These are phyloP conservation scores for Phytophthora fragariae DNA, from an alignment of 352 stramenopile species.

Conservation along the genomic window DNA sequence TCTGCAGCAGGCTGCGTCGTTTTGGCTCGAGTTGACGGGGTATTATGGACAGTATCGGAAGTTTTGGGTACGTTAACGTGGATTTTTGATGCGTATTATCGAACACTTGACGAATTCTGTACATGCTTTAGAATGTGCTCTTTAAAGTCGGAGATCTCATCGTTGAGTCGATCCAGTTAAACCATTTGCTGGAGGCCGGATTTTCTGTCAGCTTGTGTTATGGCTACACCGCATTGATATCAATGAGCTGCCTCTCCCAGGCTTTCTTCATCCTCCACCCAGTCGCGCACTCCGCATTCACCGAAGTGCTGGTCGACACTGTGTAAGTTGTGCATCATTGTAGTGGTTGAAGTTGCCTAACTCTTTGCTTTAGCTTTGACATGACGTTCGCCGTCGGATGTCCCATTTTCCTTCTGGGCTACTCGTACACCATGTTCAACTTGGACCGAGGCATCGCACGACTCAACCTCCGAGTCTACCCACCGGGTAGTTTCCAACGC, in stretches of 20 bases:
- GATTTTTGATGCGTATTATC: neutral
- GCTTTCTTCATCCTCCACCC: constrained; percentile 23
- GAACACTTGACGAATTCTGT: neutral
- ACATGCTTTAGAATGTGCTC: constrained; percentile 16
- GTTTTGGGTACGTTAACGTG: constrained; percentile 16
- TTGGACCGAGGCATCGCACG: constrained; percentile 28
- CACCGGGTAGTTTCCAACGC: constrained; percentile 21
- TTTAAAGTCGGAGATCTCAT: constrained; percentile 24
- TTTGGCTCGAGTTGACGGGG: constrained; percentile 20
- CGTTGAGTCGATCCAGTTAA: constrained; percentile 23
- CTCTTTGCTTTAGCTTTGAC: constrained; percentile 21
- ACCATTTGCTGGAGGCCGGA: constrained; percentile 25
- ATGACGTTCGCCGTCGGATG: constrained; percentile 33
- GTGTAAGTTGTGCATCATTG: constrained; percentile 20
- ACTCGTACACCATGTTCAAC: constrained; percentile 31
- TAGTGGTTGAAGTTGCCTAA: neutral
- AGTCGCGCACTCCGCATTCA: constrained; percentile 20
- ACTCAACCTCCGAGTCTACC: constrained; percentile 22
- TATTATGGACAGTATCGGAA: constrained; percentile 18
- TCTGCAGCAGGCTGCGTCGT: constrained; percentile 4
- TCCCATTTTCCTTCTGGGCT: constrained; percentile 28
- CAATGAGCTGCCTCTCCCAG: constrained; percentile 20
- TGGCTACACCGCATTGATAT: constrained; percentile 17
- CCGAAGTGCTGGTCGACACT: constrained; percentile 33
- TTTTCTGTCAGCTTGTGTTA: constrained; percentile 17